Conservation (phyloP, 2,329 filamentous ascomycete genomes). For the Pseudogymnoascus sp. region DNA sequence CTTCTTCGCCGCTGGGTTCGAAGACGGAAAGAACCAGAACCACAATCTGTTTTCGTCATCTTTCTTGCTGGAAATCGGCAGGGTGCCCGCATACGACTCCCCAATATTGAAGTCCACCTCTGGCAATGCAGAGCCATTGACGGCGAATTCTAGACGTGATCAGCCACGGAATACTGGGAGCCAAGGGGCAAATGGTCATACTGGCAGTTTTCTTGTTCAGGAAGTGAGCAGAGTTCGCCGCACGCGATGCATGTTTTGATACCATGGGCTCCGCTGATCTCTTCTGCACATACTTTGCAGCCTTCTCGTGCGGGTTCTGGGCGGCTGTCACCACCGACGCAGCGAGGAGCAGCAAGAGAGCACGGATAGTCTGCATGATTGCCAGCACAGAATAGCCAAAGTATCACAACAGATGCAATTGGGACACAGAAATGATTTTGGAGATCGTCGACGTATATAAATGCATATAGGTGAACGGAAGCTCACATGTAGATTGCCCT, state of each 20-base stretch:
- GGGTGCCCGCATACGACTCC: conserved; percentile 30
- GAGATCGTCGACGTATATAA: background rate
- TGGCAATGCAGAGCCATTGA: conserved; percentile 25
- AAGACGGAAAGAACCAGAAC: conserved; percentile 50
- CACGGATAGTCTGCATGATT: background rate
- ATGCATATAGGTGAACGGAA: background rate
- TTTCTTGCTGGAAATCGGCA: conserved; percentile 44
- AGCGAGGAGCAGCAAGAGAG: conserved; percentile 13
- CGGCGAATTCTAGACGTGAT: conserved; percentile 20
- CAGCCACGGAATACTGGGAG: background rate
- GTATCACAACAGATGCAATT: background rate
- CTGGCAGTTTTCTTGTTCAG: conserved; percentile 18
- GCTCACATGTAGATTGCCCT: background rate
- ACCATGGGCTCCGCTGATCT: conserved; percentile 9
- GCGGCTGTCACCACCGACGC: conserved; percentile 31
- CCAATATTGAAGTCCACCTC: conserved; percentile 27
- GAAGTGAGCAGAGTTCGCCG: conserved; percentile 15
- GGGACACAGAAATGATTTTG: background rate
- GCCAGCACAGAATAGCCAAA: background rate
- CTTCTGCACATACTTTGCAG: conserved; percentile 16
- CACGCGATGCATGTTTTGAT: conserved; percentile 14
- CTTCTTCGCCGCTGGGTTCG: conserved; percentile 38
- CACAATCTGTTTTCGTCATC: conserved; percentile 42
- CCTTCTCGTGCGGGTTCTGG: conserved; percentile 19
- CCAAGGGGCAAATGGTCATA: conserved; percentile 7